Evolutionary conservation across 805 yeast species (phyloP).

Genomic region (Kuraishia floccosa): DNA sequence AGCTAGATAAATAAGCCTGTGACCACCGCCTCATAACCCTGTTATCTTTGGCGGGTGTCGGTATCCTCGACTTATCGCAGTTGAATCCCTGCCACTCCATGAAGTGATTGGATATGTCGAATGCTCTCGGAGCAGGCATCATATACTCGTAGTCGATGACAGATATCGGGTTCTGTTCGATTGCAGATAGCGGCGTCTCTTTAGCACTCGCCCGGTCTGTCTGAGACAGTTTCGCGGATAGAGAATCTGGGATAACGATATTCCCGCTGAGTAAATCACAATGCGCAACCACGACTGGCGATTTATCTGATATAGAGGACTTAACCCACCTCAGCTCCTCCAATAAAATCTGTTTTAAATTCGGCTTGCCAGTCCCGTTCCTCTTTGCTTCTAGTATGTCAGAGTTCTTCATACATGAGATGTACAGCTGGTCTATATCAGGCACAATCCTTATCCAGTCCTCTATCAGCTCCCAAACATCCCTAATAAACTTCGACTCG

Average conservation of each 20-base stretch:
- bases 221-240: conserved; percentile 7
- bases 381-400: conserved; percentile 9
- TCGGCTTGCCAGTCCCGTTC: background rate
- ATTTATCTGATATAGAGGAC: conserved; percentile 23
- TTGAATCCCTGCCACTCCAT: conserved; percentile 80
- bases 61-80: conserved; percentile 51
- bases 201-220: background rate
- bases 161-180: conserved; percentile 27
- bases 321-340: conserved; percentile 48
- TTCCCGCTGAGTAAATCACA: conserved; percentile 71
- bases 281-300: conserved; percentile 54
- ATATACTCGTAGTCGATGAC: conserved; percentile 68
- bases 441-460: conserved; percentile 61
- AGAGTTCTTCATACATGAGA: conserved; percentile 23
- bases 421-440: conserved; percentile 24
- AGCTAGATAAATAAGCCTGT: conserved; percentile 34
- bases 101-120: conserved; percentile 65
- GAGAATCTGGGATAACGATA: conserved; percentile 43
- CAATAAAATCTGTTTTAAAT: conserved; percentile 23
- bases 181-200: background rate
- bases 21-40: conserved; percentile 46
- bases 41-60: conserved; percentile 33
- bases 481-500: conserved; percentile 21
- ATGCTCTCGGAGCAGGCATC: conserved; percentile 63
- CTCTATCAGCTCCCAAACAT: conserved; percentile 48